Evolutionary conservation across 2,329 filamentous ascomycete genomes (phyloP).

Genomic region (Penicillium sp.): DNA sequence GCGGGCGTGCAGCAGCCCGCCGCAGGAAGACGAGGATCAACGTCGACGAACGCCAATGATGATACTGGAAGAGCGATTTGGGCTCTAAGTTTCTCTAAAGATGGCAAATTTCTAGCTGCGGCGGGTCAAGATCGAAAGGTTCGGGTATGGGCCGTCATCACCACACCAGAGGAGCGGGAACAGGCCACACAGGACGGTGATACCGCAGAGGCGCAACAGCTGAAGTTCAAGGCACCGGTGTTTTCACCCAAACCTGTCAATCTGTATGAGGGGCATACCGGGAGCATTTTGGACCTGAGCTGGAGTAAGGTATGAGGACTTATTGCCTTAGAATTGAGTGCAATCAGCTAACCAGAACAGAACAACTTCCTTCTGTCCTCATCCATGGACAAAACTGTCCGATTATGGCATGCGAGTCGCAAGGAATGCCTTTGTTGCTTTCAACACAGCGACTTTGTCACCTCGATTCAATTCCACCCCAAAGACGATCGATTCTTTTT

Average conservation of each 20-base stretch:
- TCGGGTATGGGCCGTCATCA: conserved; percentile 84
- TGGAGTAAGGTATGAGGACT: conserved; percentile 75
- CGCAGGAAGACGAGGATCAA: conserved; percentile 32
- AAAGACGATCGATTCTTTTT: conserved; percentile 95
- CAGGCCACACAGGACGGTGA: conserved; percentile 68
- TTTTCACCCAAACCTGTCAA: conserved; percentile 76
- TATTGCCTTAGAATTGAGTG: not conserved
- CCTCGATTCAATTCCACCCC: conserved; percentile 91
- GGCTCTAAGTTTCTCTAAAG: conserved; percentile 89
- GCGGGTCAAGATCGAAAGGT: conserved; percentile 85
- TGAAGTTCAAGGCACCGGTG: conserved; percentile 80
- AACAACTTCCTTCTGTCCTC: conserved; percentile 96
- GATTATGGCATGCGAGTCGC: conserved; percentile 86
- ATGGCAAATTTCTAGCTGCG: conserved; percentile 88
- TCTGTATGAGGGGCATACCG: conserved; percentile 80
- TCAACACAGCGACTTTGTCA: conserved; percentile 92
- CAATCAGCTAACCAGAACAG: conserved; percentile 31
- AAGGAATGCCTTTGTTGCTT: conserved; percentile 88
- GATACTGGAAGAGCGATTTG: conserved; percentile 70
- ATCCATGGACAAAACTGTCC: conserved; percentile 97
- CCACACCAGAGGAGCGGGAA: conserved; percentile 75
- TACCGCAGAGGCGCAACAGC: conserved; percentile 46
- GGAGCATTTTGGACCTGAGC: conserved; percentile 84
- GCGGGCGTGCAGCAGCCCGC: conserved; percentile 43
- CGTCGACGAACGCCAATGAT: conserved; percentile 24